phyloP scores from a whole-genome alignment of 2,329 filamentous ascomycete species.

The Neofusicoccum kwambonambiense region DNA sequence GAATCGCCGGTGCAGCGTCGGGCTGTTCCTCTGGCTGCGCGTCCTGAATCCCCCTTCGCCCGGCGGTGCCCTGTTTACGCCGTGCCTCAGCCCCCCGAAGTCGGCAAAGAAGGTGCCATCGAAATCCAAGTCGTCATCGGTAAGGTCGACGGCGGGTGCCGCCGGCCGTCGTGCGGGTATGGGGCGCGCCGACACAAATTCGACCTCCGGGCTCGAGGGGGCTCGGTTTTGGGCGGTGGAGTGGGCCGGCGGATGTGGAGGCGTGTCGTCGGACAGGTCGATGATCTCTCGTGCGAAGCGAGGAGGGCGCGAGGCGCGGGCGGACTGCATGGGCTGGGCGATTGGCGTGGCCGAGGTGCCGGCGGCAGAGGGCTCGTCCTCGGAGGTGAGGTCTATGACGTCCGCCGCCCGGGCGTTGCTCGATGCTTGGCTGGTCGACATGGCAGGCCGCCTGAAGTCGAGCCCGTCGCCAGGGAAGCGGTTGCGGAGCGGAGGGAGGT shows the following conservation, averaged over 20 bases:
- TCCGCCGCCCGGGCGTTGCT: background rate
- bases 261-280: conserved; percentile 42
- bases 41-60: conserved; percentile 8
- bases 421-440: conserved; percentile 24
- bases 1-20: background rate
- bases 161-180: background rate
- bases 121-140: conserved; percentile 12
- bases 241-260: conserved; percentile 23
- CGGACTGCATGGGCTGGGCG: conserved; percentile 22
- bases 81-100: background rate
- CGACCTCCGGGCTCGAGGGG: conserved; percentile 48
- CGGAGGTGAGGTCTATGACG: conserved; percentile 40
- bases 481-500: conserved; percentile 23
- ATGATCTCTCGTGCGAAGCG: conserved; percentile 45
- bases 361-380: conserved; percentile 32
- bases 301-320: conserved; percentile 38
- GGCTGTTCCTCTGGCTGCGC: conserved; percentile 3
- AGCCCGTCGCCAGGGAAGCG: conserved; percentile 52
- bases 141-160: conserved; percentile 13
- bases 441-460: conserved; percentile 54
- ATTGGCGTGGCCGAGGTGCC: conserved; percentile 17
- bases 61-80: conserved; percentile 7
- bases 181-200: conserved; percentile 43
- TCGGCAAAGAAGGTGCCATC: background rate
- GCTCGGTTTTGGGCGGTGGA: background rate